Percentiles rank a stretch among this genome's conserved stretches.
phyloP scores from a whole-genome alignment of 306 rosid genomes.

The Cyclanthera cordifolia region DNA sequence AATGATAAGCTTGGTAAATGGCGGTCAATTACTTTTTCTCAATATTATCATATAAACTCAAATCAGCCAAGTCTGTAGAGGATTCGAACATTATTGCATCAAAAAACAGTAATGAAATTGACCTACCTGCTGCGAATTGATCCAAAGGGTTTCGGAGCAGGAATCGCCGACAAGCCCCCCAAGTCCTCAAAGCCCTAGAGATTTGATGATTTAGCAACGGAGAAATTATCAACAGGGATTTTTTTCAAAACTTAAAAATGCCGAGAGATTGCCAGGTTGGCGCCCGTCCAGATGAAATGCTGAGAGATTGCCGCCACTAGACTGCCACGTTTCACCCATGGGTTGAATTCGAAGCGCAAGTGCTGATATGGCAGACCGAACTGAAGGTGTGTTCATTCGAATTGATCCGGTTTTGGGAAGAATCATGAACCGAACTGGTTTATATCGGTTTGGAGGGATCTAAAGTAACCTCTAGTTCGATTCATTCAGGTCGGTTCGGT shows the following conservation, averaged over 20 bases:
- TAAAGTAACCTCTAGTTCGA: too few species aligned
- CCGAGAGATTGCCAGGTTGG: slow-evolving; percentile 6
- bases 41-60: background rate
- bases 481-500: too few species aligned
- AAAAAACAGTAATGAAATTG: background rate
- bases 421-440: too few species aligned
- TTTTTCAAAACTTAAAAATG: too few species aligned
- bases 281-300: background rate
- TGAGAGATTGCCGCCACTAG: background rate
- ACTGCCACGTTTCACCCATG: slow-evolving; percentile 2
- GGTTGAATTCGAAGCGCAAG: background rate
- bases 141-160: slow-evolving; percentile 8
- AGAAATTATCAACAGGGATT: too few species aligned
- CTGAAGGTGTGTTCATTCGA: too few species aligned
- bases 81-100: background rate
- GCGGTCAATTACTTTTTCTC: background rate
- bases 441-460: too few species aligned
- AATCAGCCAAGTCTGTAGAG: background rate
- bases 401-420: too few species aligned
- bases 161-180: slow-evolving; percentile 8
- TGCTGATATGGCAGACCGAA: background rate
- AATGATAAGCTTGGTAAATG: background rate
- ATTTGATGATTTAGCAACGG: background rate
- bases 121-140: background rate
- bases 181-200: slow-evolving; percentile 7